These are phyloP conservation scores for Bremia lactucae DNA, from an alignment of 352 stramenopile species.

Conservation along the genomic window DNA sequence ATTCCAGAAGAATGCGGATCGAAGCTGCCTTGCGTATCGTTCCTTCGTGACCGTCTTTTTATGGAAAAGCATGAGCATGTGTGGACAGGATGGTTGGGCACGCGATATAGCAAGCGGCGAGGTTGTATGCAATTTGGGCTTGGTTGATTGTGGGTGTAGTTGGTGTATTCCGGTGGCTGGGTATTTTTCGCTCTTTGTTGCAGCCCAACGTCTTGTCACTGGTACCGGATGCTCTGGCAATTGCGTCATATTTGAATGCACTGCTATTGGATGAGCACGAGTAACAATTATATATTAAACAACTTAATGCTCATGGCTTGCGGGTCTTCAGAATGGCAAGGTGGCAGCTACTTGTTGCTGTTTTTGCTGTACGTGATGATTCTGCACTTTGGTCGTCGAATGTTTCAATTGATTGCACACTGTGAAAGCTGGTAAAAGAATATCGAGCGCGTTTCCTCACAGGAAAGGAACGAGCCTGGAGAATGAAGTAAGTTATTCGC, in stretches of 20 bases:
- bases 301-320: slow-evolving; percentile 57
- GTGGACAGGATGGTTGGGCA: slow-evolving; percentile 40
- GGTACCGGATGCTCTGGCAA: slow-evolving; percentile 8
- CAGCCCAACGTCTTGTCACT: slow-evolving; percentile 44
- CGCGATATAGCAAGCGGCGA: slow-evolving; percentile 21
- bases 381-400: slow-evolving; percentile 38
- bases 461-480: slow-evolving; percentile 42
- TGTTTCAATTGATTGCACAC: slow-evolving; percentile 49
- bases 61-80: slow-evolving; percentile 25
- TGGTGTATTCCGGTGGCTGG: slow-evolving; percentile 16
- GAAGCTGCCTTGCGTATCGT: too few relatives aligned
- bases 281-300: slow-evolving; percentile 39
- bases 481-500: slow-evolving; percentile 63
- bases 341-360: slow-evolving; percentile 39
- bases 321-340: slow-evolving; percentile 29
- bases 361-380: slow-evolving; percentile 51
- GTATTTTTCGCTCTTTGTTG: slow-evolving; percentile 20
- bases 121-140: slow-evolving; percentile 21
- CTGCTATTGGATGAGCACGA: slow-evolving; percentile 41
- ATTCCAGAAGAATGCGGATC: too few relatives aligned
- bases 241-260: slow-evolving; percentile 36
- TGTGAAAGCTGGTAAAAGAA: slow-evolving; percentile 54
- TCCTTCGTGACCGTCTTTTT: too few relatives aligned
- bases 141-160: slow-evolving; percentile 27
- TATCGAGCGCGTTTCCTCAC: slow-evolving; percentile 46